Base-by-base conservation (phyloP, 352 stramenopile genomes). In the Aphanomyces invadans region DNA sequence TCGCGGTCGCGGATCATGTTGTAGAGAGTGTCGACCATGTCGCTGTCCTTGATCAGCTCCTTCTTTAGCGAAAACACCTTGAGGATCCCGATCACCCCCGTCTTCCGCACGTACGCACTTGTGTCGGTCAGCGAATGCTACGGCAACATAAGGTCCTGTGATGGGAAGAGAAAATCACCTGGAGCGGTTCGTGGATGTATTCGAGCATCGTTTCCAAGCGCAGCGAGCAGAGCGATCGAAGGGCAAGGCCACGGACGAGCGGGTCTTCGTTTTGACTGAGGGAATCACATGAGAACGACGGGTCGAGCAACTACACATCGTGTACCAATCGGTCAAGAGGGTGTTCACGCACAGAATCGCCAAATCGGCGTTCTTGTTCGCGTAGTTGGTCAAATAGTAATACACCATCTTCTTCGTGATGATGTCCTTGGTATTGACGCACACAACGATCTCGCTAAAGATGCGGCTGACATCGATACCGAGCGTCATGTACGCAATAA, bases 341-440 rank as follows among this genome's bases (percentile, higher is more conserved):
- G 97, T 99, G 81, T 99, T 99, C 72, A 99, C 98, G 75, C 94
- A 98, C 90, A 99, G 98, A 74, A 99, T 98, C 38, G 97, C 97
- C 63, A 99, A 80, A 62, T 99, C 97, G 36, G 96, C 97, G 78
- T 99, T 98, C 68, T 96, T 96, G 65, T 97, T 86, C 4, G 97
- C 97, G 79, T 99, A 99, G 74, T 97, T 99, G 72, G 94, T 98
- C 26, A 99, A 79, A 75, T 99, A 99, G n/a, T 99, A 82, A 71
- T 99, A 99, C 21, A 99, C 95, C 96, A 99, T 99, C 75, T 99
- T 99, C 82, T 99, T 99, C 31, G 98, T 95, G 55, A 99, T 98
- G 12, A 99, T 86, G 83, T 99, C 97, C 54, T 96, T 92, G 15
- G 95, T 99, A 73, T 98, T 95, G 48, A 93, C 88, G 71, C 82